A percentile compares a stretch with the other conserved stretches of the same genome.
phyloP scores from a whole-genome alignment of 306 rosid species.

The Inga leiocalycina region DNA sequence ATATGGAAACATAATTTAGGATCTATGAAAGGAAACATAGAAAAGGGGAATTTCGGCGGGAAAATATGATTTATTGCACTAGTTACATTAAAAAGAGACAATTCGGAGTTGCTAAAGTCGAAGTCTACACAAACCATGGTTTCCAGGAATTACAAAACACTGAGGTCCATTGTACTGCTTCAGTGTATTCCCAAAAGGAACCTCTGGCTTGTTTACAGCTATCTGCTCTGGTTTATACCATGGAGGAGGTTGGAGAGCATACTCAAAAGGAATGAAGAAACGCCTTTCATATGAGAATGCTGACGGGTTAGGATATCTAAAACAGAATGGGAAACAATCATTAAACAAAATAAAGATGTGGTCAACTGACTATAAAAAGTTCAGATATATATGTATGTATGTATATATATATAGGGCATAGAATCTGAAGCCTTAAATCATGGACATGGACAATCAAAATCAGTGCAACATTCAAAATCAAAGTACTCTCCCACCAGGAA shows the following conservation, averaged over 20 bases:
- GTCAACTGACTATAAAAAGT: neutral
- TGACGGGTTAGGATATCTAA: conserved; percentile 94
- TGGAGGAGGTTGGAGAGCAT: conserved; percentile 93
- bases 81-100: conserved; percentile 28
- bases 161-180: conserved; percentile 91
- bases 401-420: neutral
- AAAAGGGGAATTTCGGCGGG: neutral
- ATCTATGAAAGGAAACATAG: conserved; percentile 9
- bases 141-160: conserved; percentile 94
- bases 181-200: conserved; percentile 67
- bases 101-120: conserved; percentile 14
- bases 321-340: conserved; percentile 24
- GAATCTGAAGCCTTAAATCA: neutral
- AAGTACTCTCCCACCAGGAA: neutral
- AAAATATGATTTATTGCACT: conserved; percentile 12
- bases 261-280: conserved; percentile 87
- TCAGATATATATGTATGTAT: neutral
- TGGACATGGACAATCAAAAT: neutral
- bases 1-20: conserved; percentile 7
- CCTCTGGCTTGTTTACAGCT: conserved; percentile 86
- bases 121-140: conserved; percentile 74
- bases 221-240: conserved; percentile 78
- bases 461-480: neutral
- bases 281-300: conserved; percentile 90
- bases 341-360: conserved; percentile 28